Conservation (phyloP, 768 basidiomycete genomes). For the Termitomyces eurrhizus region DNA sequence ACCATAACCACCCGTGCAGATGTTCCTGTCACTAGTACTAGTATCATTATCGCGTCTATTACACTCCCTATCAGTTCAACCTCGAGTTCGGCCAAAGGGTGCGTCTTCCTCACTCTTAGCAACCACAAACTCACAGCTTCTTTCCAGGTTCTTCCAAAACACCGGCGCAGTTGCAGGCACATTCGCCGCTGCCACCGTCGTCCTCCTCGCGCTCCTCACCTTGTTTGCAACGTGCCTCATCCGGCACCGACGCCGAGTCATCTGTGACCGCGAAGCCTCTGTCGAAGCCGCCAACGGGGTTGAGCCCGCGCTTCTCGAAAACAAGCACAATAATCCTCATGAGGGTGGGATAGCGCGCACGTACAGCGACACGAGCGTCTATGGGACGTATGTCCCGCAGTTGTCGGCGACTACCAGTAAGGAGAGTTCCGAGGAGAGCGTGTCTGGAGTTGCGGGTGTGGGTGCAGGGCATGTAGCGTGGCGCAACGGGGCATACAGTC, state of each 20-base stretch:
- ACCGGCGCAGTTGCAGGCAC: slow-evolving; percentile 6
- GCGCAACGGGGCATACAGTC: neutral
- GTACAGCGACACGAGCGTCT: neutral
- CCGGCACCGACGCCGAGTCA: too few species aligned
- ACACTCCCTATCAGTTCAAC: neutral
- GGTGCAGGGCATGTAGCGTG: neutral
- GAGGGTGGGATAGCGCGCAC: neutral
- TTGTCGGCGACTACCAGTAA: neutral
- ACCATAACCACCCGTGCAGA: too few species aligned
- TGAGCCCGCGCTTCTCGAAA: slow-evolving; percentile 28
- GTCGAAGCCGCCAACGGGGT: neutral
- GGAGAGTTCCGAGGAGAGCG: neutral
- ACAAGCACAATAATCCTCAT: slow-evolving; percentile 28
- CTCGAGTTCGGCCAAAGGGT: neutral
- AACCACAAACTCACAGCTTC: neutral
- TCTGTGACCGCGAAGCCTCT: neutral
- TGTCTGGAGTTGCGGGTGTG: neutral
- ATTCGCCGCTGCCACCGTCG: slow-evolving; percentile 16
- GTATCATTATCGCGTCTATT: neutral
- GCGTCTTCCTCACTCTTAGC: neutral
- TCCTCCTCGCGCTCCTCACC: slow-evolving; percentile 13
- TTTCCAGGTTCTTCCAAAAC: neutral
- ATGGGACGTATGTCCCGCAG: neutral
- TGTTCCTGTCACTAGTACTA: neutral
- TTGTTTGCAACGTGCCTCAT: neutral